Evolutionary conservation across 805 yeast genomes (phyloP).

Genomic region (Pichia pseudocactophila): DNA sequence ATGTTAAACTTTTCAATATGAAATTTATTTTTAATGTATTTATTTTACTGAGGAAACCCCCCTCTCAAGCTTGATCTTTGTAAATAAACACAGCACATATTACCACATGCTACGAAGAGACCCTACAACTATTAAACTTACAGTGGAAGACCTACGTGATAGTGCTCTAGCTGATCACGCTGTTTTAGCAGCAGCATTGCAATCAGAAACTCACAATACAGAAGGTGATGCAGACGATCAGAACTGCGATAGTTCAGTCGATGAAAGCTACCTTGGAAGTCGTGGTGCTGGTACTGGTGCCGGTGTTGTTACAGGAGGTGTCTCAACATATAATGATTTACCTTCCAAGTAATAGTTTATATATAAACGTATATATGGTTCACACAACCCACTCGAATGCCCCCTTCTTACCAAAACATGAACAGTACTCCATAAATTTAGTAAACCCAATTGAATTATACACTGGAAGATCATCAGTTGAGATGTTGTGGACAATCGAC

Average conservation of each 20-base stretch:
- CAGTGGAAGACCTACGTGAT: slow-evolving; percentile 55
- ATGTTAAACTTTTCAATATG: no score
- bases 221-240: slow-evolving; percentile 3
- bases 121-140: slow-evolving; percentile 56
- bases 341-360: no score
- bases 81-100: neutral
- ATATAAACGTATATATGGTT: no score
- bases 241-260: slow-evolving; percentile 9
- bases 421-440: slow-evolving; percentile 17
- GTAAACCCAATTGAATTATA: slow-evolving; percentile 21
- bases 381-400: slow-evolving; percentile 18
- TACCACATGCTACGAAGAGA: slow-evolving; percentile 53
- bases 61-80: neutral
- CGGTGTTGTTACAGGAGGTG: neutral
- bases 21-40: no score
- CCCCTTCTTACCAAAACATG: slow-evolving; percentile 18
- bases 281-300: slow-evolving; percentile 1
- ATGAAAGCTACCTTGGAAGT: slow-evolving; percentile 9
- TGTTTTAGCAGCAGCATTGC: neutral
- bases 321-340: neutral
- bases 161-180: slow-evolving; percentile 5
- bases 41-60: no score
- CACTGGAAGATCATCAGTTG: slow-evolving; percentile 10
- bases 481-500: slow-evolving; percentile 12
- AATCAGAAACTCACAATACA: neutral